A percentile compares a stretch with the other conserved stretches of the same genome.
Conservation (phyloP, 805 yeast genomes). For the Lachancea dasiensis region DNA sequence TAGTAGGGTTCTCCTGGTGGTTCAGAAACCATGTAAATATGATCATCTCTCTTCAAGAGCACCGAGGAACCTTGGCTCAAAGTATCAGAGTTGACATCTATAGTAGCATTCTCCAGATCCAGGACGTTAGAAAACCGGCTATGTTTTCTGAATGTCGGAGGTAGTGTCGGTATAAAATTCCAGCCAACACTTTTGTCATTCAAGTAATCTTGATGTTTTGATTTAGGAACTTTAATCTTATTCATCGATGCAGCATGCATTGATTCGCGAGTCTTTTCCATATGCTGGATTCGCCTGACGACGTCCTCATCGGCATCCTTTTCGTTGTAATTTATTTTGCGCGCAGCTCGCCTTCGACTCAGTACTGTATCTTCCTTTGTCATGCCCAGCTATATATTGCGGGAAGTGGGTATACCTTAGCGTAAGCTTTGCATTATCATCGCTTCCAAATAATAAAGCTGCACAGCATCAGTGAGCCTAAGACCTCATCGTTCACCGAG, state of each 20-base stretch:
- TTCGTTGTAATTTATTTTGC: constrained; percentile 26
- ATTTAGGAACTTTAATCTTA: constrained; percentile 7
- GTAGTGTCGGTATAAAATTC: constrained; percentile 32
- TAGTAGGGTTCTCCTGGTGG: constrained; percentile 95
- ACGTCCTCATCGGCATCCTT: constrained; percentile 24
- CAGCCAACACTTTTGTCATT: constrained; percentile 21
- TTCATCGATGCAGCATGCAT: background rate
- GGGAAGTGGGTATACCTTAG: too few relatives aligned
- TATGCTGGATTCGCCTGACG: constrained; percentile 17
- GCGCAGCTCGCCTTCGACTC: constrained; percentile 18
- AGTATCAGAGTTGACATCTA: constrained; percentile 26
- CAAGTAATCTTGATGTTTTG: constrained; percentile 22
- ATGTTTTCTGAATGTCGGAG: constrained; percentile 26
- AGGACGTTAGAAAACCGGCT: constrained; percentile 34
- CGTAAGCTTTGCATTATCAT: too few relatives aligned
- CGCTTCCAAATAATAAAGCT: too few relatives aligned
- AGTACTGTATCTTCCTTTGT: constrained; percentile 1
- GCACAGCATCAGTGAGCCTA: too few relatives aligned
- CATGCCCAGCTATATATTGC: constrained; percentile 1
- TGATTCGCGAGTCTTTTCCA: constrained; percentile 13
- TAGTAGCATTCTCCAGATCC: constrained; percentile 36
- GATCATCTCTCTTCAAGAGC: constrained; percentile 40
- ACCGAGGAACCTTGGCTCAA: constrained; percentile 18
- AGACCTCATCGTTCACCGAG: too few relatives aligned
- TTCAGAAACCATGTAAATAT: constrained; percentile 78